Percentiles rank a stretch among this genome's conserved stretches.
phyloP scores from a whole-genome alignment of 2,329 filamentous ascomycete species.

The Acrocalymma vagum region DNA sequence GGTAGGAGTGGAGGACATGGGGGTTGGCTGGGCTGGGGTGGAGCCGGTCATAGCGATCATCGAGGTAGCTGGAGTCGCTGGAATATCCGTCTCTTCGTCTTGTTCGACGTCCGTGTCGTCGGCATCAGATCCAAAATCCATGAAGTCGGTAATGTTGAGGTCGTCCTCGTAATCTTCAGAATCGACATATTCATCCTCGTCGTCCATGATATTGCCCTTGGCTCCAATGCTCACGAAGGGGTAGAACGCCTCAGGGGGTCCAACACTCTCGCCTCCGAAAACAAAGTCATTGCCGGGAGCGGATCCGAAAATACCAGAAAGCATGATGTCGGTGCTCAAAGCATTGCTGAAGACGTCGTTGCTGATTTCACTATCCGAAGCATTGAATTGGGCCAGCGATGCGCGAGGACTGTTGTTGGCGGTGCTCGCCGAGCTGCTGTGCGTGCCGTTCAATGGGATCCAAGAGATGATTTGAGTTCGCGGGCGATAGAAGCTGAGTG shows the following conservation, averaged over 20 bases:
- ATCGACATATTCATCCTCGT: slow-evolving; percentile 67
- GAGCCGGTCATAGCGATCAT: slow-evolving; percentile 36
- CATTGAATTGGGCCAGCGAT: slow-evolving; percentile 44
- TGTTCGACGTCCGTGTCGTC: slow-evolving; percentile 46
- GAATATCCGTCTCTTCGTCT: slow-evolving; percentile 47
- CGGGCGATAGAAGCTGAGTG: slow-evolving; percentile 52
- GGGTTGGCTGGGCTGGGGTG: slow-evolving; percentile 37
- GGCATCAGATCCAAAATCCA: slow-evolving; percentile 45
- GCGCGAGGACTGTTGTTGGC: slow-evolving; percentile 49
- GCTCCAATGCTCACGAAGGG: slow-evolving; percentile 66
- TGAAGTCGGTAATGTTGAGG: slow-evolving; percentile 48
- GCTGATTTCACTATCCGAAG: slow-evolving; percentile 50
- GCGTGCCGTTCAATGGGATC: slow-evolving; percentile 37
- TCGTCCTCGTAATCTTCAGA: slow-evolving; percentile 68
- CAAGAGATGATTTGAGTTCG: slow-evolving; percentile 36
- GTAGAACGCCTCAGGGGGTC: slow-evolving; percentile 79
- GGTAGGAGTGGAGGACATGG: slow-evolving; percentile 28
- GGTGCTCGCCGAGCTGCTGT: slow-evolving; percentile 50
- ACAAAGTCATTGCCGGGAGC: slow-evolving; percentile 54
- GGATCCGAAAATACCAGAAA: slow-evolving; percentile 71
- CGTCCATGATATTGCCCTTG: slow-evolving; percentile 63
- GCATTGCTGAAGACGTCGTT: slow-evolving; percentile 44
- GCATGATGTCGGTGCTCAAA: slow-evolving; percentile 73
- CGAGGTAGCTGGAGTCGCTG: slow-evolving; percentile 45
- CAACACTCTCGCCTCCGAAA: slow-evolving; percentile 69